Percentiles rank a stretch among this genome's conserved stretches.
Conservation (phyloP, 2,329 filamentous ascomycete genomes). For the Trichoderma atroviride region DNA sequence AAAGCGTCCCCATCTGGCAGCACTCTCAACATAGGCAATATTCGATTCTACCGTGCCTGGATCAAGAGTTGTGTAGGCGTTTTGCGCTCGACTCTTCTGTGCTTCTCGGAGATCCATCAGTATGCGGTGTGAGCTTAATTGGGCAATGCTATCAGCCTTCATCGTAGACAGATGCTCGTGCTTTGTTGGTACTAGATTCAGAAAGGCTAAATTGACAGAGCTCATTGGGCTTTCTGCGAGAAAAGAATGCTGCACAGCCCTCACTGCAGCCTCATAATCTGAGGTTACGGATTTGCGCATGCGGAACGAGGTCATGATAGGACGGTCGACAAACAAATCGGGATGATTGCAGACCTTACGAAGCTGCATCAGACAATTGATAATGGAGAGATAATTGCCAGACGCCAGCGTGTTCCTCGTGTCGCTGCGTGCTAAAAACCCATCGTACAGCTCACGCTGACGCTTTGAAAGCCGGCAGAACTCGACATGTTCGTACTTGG, state of each 20-base stretch:
- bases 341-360: constrained; percentile 98
- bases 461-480: constrained; percentile 94
- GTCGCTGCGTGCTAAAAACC: constrained; percentile 87
- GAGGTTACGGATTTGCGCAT: constrained; percentile 79
- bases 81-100: constrained; percentile 65
- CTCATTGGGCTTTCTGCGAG: constrained; percentile 64
- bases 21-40: constrained; percentile 72
- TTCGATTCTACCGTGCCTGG: constrained; percentile 70
- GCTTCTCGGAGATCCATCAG: constrained; percentile 72
- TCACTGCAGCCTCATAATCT: constrained; percentile 73
- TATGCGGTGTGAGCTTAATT: constrained; percentile 69
- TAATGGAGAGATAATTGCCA: constrained; percentile 96
- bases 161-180: constrained; percentile 66
- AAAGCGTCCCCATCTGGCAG: constrained; percentile 68
- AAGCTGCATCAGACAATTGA: constrained; percentile 96
- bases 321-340: constrained; percentile 91
- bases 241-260: constrained; percentile 67
- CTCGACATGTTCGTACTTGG: constrained; percentile 95
- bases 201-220: constrained; percentile 70
- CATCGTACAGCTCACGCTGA: constrained; percentile 93
- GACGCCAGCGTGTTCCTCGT: constrained; percentile 86
- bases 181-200: constrained; percentile 75
- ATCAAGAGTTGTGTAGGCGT: constrained; percentile 59
- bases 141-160: constrained; percentile 58
- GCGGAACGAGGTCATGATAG: constrained; percentile 95